Base-by-base conservation (phyloP, 129 eudicot genomes). In the Ambrosia artemisiifolia region DNA sequence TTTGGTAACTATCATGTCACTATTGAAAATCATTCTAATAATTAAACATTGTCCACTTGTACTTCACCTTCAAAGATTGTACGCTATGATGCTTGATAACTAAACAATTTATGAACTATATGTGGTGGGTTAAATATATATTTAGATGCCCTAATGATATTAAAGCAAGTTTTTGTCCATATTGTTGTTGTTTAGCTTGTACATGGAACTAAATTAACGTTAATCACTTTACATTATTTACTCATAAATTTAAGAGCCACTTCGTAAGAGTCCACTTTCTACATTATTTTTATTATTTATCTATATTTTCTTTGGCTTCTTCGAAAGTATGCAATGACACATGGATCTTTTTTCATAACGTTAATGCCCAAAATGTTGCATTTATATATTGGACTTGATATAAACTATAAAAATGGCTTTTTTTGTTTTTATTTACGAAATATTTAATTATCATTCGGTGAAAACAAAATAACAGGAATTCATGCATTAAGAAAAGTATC, bases 131-230 rank as follows among this genome's bases (percentile, higher is more conserved):
- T 34, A 38, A 44, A 34, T 48, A 46, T 44, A 11, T 19, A 35
- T 40, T 30, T 54, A 55, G 75, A 47, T 57, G 63, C 74, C 64
- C 51, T 30, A 46, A 34, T 20, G 9, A 33, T 47, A 30, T 5
- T 76, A 68, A 68, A 59, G 63, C 80, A 76, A 44, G 66, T 11
- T 57, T 13, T 68, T 76, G 80, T 76, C 80, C 49, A 19, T 68
- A 59, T 36, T 76, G 80, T 68, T 68, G 80, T 68, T 76, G 75
- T 76, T 68, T 68, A 68, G 80, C 44, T 57, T 47, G 53, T 62
- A 47, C 51, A 47, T 76, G 17, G 42, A 50, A 68, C 60, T 44
- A 68, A 44, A 11, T 69, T 28, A 13, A 47, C 38, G 60, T 12
- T 46, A 20, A 44, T 11, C 20, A 33, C 35, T 60, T 46, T 38